Percentiles rank a stretch among this genome's conserved stretches.
These are phyloP conservation scores for Eucalyptus victrix DNA, from an alignment of 345 rosid species.

Conservation along the genomic window DNA sequence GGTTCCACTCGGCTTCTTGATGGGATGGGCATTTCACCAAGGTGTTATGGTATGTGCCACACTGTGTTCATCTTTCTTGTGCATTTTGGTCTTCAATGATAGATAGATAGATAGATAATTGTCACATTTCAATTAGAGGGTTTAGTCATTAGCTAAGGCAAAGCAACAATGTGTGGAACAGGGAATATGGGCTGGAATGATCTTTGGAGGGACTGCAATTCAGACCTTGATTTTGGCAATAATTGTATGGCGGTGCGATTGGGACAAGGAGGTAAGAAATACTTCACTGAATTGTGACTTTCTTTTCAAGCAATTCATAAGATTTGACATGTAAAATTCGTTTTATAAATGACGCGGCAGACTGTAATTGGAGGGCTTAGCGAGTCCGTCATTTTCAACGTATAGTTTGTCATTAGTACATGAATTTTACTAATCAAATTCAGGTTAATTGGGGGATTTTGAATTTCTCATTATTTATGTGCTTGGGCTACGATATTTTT, in stretches of 20 bases:
- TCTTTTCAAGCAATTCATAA: background rate
- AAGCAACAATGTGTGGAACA: background rate
- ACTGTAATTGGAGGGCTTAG: background rate
- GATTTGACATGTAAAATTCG: background rate
- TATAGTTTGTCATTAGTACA: background rate
- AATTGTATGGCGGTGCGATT: conserved; percentile 3
- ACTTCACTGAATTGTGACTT: background rate
- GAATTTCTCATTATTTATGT: background rate
- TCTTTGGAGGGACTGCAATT: conserved; percentile 6
- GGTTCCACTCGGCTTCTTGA: conserved; percentile 61
- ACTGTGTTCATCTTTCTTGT: background rate
- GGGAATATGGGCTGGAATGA: conserved; percentile 16
- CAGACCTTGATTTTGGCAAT: background rate
- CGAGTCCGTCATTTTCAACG: background rate
- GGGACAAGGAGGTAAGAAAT: conserved; percentile 1
- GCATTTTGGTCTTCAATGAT: background rate
- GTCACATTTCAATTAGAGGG: background rate
- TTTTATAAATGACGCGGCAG: background rate
- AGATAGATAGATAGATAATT: background rate
- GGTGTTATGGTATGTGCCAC: conserved; percentile 59
- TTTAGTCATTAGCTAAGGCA: background rate
- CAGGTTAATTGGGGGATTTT: background rate
- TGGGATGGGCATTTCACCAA: conserved; percentile 74
- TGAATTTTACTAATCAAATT: background rate
- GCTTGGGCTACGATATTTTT: background rate